A percentile compares a stretch with the other conserved stretches of the same genome.
Evolutionary conservation across 1,139 yeast genomes (phyloP).

Genomic region (Nakaseomyces uthaithaninus): DNA sequence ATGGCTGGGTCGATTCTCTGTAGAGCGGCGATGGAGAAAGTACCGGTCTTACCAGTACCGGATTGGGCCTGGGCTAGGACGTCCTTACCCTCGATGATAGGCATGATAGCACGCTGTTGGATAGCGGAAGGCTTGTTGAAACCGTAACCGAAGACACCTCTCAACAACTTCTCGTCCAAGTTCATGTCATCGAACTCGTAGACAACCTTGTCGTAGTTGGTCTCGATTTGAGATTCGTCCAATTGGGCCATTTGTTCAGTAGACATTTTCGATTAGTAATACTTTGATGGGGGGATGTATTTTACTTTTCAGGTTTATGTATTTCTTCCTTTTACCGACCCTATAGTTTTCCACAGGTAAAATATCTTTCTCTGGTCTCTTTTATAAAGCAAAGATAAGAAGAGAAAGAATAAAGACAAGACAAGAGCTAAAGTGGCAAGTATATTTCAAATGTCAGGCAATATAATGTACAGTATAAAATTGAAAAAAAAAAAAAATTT

Average conservation of each 20-base stretch:
- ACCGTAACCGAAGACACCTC: conserved; percentile 95
- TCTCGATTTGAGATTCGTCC: conserved; percentile 77
- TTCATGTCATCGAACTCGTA: conserved; percentile 80
- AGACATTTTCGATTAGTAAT: conserved; percentile 29
- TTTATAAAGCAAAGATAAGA: too few species aligned
- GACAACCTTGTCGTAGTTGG: conserved; percentile 97
- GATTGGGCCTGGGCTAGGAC: conserved; percentile 99
- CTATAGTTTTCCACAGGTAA: too few species aligned
- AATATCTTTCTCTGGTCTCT: too few species aligned
- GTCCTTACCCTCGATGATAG: conserved; percentile 93
- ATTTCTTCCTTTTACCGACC: too few species aligned
- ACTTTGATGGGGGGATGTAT: too few species aligned
- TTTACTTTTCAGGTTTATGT: too few species aligned
- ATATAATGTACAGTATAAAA: too few species aligned
- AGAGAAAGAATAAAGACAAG: too few species aligned
- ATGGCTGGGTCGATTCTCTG: conserved; percentile 73
- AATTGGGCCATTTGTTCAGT: conserved; percentile 67
- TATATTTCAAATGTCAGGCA: too few species aligned
- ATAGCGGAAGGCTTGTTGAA: conserved; percentile 96
- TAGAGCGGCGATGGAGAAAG: conserved; percentile 93
- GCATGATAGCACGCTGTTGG: conserved; percentile 97
- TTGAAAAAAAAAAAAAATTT: too few species aligned
- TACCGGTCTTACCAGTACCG: conserved; percentile 99
- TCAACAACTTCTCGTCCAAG: conserved; percentile 67
- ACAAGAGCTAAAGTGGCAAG: too few species aligned